Evolutionary conservation across 305 asterid species (phyloP), one percentile per base, ranked within the genome.

Genomic region (Solanum hybrid): DNA sequence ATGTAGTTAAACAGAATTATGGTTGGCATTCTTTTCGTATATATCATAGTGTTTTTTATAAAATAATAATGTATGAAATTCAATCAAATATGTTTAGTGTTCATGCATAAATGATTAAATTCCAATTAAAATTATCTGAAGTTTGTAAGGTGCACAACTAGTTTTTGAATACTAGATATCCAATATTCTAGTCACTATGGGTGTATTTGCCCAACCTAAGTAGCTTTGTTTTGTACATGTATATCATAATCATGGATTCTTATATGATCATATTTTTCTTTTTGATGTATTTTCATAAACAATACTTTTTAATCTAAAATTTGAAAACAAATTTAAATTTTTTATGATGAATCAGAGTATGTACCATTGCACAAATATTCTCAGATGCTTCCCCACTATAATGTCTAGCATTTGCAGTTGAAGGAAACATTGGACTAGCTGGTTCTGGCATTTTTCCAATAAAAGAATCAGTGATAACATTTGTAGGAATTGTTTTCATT

Each of bases 381-480:
- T 91, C 93, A 84, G 40, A 89, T 36, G 92, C 79, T 92, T 93
- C 95, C 85, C 93, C 95, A 35, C 94, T 91, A 86, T 91, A 90
- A 31, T 90, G 93, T 87, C 92, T 96, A 90, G 92, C 91, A 90
- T 90, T 93, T 73, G 91, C 88, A 86, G 95, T 88, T 35, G 93
- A 87, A 91, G 88, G 82, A 32, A 93, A 86, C 86, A 86, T 92
- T 69, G 98, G 96, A 76, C 97, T 96, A 66, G 93, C 93, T 85
- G 94, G 92, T 89, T 92, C 97, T 42, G 76, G 94, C 77, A 79
- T 92, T 77, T 89, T 91, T 90, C 89, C 90, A 89, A 80, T 87
- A 10, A 91, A 91, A 86, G 92, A 89, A 89, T 88, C 92, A 36
- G 60, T 60, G 16, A 31, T 26, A 81, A 73, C 46, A 22, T 51